phyloP scores from a whole-genome alignment of 2,329 filamentous ascomycete genomes.

The Diaporthe citriasiana region DNA sequence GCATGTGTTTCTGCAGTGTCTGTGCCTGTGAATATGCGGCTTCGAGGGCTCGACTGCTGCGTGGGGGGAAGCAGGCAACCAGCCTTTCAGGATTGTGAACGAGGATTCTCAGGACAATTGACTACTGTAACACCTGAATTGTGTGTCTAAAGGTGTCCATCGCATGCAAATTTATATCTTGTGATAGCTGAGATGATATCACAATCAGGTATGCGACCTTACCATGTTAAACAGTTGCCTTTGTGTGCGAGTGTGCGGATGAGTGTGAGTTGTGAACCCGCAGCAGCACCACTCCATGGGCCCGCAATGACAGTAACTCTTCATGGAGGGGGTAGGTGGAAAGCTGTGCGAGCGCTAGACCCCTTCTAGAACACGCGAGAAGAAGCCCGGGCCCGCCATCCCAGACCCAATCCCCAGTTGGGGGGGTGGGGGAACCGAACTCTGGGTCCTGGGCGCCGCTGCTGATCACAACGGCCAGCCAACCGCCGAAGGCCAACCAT shows the following conservation, averaged over 20 bases:
- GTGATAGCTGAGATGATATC: background rate
- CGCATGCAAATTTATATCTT: background rate
- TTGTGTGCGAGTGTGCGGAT: background rate
- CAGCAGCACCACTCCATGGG: background rate
- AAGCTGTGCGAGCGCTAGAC: constrained; percentile 15
- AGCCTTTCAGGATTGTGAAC: background rate
- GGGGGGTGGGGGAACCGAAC: background rate
- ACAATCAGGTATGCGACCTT: background rate
- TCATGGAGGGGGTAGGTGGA: background rate
- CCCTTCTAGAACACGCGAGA: constrained; percentile 41
- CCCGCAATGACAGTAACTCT: background rate
- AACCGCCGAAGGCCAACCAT: background rate
- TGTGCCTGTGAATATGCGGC: constrained; percentile 16
- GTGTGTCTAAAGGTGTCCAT: background rate
- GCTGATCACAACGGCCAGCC: constrained; percentile 23
- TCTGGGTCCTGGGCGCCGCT: constrained; percentile 10
- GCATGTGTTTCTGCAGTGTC: constrained; percentile 15
- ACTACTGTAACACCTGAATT: background rate
- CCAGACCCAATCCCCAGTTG: background rate
- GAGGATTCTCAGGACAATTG: background rate
- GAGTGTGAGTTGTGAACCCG: background rate
- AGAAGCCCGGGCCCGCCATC: constrained; percentile 29
- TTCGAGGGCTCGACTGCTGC: background rate
- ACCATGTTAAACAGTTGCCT: background rate
- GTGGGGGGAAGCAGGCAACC: background rate